Percentiles rank a stretch among this genome's conserved stretches.
These are phyloP conservation scores for Aphanoascus verrucosus DNA, from an alignment of 2,329 filamentous ascomycete genomes.

Conservation along the genomic window DNA sequence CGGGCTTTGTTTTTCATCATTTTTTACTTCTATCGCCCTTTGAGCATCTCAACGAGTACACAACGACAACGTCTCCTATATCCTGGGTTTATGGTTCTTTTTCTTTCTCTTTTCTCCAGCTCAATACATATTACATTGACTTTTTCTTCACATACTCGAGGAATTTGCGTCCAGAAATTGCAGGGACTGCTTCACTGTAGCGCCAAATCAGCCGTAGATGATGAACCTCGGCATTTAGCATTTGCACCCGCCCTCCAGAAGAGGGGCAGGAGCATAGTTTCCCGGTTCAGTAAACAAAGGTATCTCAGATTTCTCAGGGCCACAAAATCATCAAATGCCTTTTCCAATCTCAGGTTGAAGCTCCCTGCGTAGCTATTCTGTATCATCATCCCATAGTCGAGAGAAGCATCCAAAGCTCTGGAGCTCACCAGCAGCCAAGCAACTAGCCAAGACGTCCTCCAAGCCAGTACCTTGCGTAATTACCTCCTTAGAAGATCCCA, in stretches of 20 bases:
- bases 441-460: too few relatives aligned
- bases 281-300: not conserved
- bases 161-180: too few relatives aligned
- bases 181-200: too few relatives aligned
- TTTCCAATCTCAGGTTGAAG: too few relatives aligned
- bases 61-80: not conserved
- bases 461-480: too few relatives aligned
- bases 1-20: not conserved
- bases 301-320: too few relatives aligned
- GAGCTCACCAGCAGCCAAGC: too few relatives aligned
- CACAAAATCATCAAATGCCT: too few relatives aligned
- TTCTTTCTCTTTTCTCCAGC: not conserved
- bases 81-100: slow-evolving; percentile 1
- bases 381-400: too few relatives aligned
- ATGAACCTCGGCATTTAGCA: not conserved
- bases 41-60: not conserved
- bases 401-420: too few relatives aligned
- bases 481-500: too few relatives aligned
- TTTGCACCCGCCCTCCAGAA: not conserved
- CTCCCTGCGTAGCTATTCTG: too few relatives aligned
- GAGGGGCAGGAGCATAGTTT: not conserved
- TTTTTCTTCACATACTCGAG: not conserved
- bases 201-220: not conserved
- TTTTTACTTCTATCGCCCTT: not conserved
- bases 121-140: not conserved